These are phyloP conservation scores for Desmodesmus armatus DNA, from an alignment of 139 green algal genomes.

Conservation along the genomic window DNA sequence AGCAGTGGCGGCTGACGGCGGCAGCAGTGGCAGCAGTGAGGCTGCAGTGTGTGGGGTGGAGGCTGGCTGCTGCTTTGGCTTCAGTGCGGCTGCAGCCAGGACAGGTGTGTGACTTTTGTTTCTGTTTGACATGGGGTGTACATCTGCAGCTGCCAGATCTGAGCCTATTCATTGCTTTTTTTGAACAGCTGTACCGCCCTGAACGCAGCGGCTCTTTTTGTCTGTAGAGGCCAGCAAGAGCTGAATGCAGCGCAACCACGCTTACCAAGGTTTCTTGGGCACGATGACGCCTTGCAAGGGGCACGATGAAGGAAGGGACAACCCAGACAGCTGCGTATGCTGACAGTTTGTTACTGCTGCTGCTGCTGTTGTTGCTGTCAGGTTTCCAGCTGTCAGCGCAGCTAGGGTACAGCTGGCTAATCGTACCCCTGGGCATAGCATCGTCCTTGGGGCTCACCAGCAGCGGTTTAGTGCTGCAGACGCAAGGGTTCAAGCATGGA, in stretches of 20 bases:
- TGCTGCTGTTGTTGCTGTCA: not conserved
- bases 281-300: no score
- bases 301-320: no score
- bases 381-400: conserved; percentile 69
- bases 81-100: conserved; percentile 75
- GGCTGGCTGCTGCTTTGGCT: conserved; percentile 88
- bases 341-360: not conserved
- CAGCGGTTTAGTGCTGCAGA: conserved; percentile 86
- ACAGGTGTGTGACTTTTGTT: conserved; percentile 49
- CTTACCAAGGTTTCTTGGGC: no score
- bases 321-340: not conserved
- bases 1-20: not conserved
- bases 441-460: conserved; percentile 68
- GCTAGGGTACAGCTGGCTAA: conserved; percentile 59
- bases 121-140: not conserved
- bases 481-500: conserved; percentile 86
- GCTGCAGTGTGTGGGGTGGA: conserved; percentile 69
- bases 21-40: conserved; percentile 40
- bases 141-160: not conserved
- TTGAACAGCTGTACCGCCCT: not conserved
- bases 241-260: no score
- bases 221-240: not conserved
- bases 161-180: not conserved
- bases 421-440: conserved; percentile 71
- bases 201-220: no score